Evolutionary conservation across 202 grass and related monocot genomes (phyloP), one percentile per base, ranked within the genome.

Genomic region (Schoenoplectus triqueter): DNA sequence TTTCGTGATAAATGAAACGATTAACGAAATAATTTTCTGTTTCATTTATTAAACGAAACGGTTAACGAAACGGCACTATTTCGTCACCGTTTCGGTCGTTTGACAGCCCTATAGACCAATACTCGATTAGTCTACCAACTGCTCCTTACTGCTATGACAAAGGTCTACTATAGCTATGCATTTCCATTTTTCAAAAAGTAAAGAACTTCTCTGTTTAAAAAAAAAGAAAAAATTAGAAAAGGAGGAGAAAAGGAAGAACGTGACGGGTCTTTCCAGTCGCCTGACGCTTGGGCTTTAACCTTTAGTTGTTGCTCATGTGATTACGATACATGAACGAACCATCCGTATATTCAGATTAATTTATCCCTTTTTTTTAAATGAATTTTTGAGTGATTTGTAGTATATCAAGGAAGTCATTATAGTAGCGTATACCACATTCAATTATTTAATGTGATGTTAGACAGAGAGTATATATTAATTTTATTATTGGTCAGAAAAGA

Each of bases 151-250:
- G 44, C 3, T 5, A n/a, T n/a, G 10, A 83, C 64, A 83, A 83
- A 42, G 48, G 20, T 83, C 20, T 54, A 6, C 63, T 68, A 42
- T 31, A 83, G 3, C 21, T 48, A 10, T 54, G 10, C 48, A 40
- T 54, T 83, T 69, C 42, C 55, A 83, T 40, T 56, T 75, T 70
- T 83, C 48, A 83, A 70, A 83, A 83, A 56, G 64, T 22, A 83
- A n/a, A n/a, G 62, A 83, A 83, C 54, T 44, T 56, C 7, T 7
- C 41, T 7, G 14, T 70, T 83, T 70, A 6, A 69, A 69, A 15
- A 15, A 57, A 67, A 4, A 1, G 31, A 31, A 31, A 31, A 69
- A 67, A 67, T 48, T n/a, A 19, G 6, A 67, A 21, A 46, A 63
- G 8, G 46, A 65, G 64, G 31, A 31, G 31, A 31, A 31, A 64